Evolutionary conservation across 345 rosid genomes (phyloP).

Genomic region (Salix viminalis): DNA sequence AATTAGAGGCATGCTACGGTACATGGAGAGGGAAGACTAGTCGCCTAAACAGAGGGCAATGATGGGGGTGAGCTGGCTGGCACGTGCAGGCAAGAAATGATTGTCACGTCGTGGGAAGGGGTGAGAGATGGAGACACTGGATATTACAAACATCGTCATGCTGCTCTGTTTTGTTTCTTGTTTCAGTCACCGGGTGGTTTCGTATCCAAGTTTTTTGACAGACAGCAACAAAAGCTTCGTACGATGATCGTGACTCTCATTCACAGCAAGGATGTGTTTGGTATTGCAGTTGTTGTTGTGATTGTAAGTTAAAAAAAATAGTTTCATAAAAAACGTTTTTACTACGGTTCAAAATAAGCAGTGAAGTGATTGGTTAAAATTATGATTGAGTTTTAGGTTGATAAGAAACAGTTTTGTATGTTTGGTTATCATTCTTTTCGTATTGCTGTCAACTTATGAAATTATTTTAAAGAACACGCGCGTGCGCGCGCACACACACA

Average conservation of each 20-base stretch:
- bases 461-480: too few relatives aligned
- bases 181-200: neutral
- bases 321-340: too few relatives aligned
- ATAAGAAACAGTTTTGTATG: too few relatives aligned
- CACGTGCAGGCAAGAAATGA: conserved; percentile 32
- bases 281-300: too few relatives aligned
- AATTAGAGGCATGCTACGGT: neutral
- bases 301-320: too few relatives aligned
- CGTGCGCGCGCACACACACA: too few relatives aligned
- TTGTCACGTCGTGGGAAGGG: conserved; percentile 24
- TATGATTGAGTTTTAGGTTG: too few relatives aligned
- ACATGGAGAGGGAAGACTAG: neutral
- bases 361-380: too few relatives aligned
- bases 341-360: too few relatives aligned
- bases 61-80: conserved; percentile 27
- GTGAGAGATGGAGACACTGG: neutral
- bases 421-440: too few relatives aligned
- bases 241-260: conserved; percentile 4
- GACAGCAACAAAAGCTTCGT: neutral
- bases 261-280: too few relatives aligned
- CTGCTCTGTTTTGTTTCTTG: neutral
- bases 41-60: neutral
- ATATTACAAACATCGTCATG: neutral
- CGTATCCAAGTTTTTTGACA: neutral
- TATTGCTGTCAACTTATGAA: too few relatives aligned